Conservation (phyloP, 208 protist genomes). For the Acanthamoeba healyi region DNA sequence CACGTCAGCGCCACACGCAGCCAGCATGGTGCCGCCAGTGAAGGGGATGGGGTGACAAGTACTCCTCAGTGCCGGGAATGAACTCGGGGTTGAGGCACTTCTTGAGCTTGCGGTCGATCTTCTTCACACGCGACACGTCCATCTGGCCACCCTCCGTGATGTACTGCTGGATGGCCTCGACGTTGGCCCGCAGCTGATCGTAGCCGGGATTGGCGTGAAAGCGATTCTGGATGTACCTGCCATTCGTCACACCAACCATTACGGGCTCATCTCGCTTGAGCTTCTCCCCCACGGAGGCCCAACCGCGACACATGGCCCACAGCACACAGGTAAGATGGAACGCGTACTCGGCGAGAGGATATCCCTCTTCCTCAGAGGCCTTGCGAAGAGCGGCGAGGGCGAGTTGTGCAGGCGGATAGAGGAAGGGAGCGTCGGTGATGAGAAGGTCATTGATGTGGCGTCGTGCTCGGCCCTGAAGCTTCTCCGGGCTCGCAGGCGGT, state of each 20-base stretch:
- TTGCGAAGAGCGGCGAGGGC: slow-evolving; percentile 28
- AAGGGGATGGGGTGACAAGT: neutral
- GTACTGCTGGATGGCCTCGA: neutral
- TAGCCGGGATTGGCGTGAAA: neutral
- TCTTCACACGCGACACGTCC: neutral
- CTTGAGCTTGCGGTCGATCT: slow-evolving; percentile 39
- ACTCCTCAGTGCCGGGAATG: slow-evolving; percentile 3
- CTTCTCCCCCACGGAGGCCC: no score
- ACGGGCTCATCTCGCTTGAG: no score
- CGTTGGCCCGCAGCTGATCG: neutral
- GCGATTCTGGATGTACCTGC: neutral
- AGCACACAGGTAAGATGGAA: neutral
- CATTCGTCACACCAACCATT: no score
- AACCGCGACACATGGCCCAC: neutral
- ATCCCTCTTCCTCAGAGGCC: neutral
- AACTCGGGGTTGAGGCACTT: neutral
- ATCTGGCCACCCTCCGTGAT: neutral
- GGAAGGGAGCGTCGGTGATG: slow-evolving; percentile 30
- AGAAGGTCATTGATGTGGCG: neutral
- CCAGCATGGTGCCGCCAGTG: no score
- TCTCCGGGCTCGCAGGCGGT: neutral
- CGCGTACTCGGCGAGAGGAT: slow-evolving; percentile 1
- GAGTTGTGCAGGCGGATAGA: slow-evolving; percentile 29
- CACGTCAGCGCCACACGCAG: no score
- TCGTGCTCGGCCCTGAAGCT: neutral